Conservation (phyloP, 1,139 yeast genomes). For the Yueomyces sp. region DNA sequence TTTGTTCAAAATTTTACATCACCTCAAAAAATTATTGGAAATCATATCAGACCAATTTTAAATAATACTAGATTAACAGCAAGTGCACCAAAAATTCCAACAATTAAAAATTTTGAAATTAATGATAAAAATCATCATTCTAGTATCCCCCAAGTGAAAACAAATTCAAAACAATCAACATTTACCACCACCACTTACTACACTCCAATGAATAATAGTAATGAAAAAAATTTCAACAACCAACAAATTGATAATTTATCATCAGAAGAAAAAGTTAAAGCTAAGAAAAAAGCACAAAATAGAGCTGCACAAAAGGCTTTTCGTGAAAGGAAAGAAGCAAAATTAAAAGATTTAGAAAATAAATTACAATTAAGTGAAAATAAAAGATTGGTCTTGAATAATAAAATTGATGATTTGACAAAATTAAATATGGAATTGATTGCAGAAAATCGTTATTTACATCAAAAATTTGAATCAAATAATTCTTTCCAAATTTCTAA, state of each 20-base stretch:
- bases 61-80: too few relatives aligned
- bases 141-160: too few relatives aligned
- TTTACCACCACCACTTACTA: too few relatives aligned
- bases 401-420: conserved; percentile 39
- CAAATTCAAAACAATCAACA: too few relatives aligned
- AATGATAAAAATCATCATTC: too few relatives aligned
- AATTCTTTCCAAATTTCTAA: background rate
- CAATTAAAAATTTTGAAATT: too few relatives aligned
- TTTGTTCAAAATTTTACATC: too few relatives aligned
- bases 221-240: too few relatives aligned
- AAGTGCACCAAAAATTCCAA: too few relatives aligned
- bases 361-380: conserved; percentile 49
- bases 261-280: conserved; percentile 5
- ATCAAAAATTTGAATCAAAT: background rate
- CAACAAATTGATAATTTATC: background rate
- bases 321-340: conserved; percentile 71
- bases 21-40: too few relatives aligned
- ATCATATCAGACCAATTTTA: too few relatives aligned
- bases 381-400: conserved; percentile 39
- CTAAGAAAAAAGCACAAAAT: conserved; percentile 68
- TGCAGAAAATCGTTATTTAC: background rate
- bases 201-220: too few relatives aligned
- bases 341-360: conserved; percentile 53
- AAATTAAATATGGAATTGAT: conserved; percentile 33
- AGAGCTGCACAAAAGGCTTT: conserved; percentile 87